phyloP scores from a whole-genome alignment of 345 rosid species.

The Eucalyptus brandiana region DNA sequence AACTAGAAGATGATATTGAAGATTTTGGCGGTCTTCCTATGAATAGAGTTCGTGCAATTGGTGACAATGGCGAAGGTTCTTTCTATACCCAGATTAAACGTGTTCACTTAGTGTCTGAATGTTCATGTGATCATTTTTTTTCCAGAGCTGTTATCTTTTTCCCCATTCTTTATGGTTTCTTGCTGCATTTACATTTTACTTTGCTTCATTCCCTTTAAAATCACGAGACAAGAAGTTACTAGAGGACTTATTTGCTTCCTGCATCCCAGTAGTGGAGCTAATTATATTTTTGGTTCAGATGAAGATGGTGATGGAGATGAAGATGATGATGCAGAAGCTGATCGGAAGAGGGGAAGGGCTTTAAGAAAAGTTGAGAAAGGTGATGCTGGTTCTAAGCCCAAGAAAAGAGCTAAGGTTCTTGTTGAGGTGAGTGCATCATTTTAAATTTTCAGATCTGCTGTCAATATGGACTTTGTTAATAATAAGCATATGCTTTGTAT shows the following conservation, averaged over 20 bases:
- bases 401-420: slow-evolving; percentile 59
- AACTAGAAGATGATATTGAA: slow-evolving; percentile 91
- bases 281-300: slow-evolving; percentile 2
- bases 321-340: slow-evolving; percentile 26
- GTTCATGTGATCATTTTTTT: neutral
- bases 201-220: neutral
- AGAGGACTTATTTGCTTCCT: neutral
- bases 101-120: neutral
- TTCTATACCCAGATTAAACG: neutral
- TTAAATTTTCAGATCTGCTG: neutral
- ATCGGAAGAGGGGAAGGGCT: slow-evolving; percentile 23
- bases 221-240: neutral
- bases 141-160: neutral
- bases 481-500: neutral
- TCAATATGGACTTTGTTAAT: neutral
- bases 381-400: slow-evolving; percentile 24
- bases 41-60: slow-evolving; percentile 7
- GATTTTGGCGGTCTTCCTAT: slow-evolving; percentile 40
- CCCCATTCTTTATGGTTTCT: neutral
- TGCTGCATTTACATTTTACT: neutral
- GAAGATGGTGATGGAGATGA: slow-evolving; percentile 19
- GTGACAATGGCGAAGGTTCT: slow-evolving; percentile 19
- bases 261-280: neutral
- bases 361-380: slow-evolving; percentile 27
- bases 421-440: slow-evolving; percentile 42